Conservation (phyloP, 2,329 filamentous ascomycete genomes). For the Pyricularia pennisetigena region DNA sequence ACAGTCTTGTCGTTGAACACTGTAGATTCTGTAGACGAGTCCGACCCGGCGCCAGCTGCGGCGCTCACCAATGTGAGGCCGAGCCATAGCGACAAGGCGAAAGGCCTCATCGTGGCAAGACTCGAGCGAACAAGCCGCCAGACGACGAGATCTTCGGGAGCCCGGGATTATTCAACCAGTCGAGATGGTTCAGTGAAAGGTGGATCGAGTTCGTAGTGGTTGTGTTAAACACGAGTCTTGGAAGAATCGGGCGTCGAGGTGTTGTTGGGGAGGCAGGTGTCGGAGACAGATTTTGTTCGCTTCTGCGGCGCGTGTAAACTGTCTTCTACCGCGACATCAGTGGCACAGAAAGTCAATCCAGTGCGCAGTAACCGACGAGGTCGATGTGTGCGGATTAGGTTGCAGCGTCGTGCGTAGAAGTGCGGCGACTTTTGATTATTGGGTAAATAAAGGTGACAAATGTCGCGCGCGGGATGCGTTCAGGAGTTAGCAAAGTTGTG, state of each 20-base stretch:
- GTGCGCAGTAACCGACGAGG: background rate
- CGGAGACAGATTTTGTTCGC: background rate
- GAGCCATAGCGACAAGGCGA: constrained; percentile 34
- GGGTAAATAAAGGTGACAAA: background rate
- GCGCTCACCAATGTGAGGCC: constrained; percentile 31
- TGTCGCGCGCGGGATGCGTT: background rate
- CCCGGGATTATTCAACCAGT: background rate
- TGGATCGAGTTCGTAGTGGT: background rate
- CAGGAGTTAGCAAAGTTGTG: background rate
- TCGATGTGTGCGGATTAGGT: background rate
- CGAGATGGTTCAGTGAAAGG: background rate
- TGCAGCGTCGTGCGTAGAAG: background rate
- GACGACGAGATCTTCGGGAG: background rate
- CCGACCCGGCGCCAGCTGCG: constrained; percentile 16
- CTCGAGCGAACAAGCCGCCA: background rate
- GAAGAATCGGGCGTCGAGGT: background rate
- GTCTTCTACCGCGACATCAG: background rate
- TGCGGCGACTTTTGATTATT: background rate
- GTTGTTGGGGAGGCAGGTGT: background rate
- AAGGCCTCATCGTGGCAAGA: constrained; percentile 30
- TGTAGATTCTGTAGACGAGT: constrained; percentile 33
- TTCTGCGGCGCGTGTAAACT: background rate
- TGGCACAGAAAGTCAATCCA: background rate
- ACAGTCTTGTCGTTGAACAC: constrained; percentile 58
- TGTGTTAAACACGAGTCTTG: background rate